These are phyloP conservation scores for Nakaseomyces uthaithaninus DNA, from an alignment of 1,139 yeast species.

Conservation along the genomic window DNA sequence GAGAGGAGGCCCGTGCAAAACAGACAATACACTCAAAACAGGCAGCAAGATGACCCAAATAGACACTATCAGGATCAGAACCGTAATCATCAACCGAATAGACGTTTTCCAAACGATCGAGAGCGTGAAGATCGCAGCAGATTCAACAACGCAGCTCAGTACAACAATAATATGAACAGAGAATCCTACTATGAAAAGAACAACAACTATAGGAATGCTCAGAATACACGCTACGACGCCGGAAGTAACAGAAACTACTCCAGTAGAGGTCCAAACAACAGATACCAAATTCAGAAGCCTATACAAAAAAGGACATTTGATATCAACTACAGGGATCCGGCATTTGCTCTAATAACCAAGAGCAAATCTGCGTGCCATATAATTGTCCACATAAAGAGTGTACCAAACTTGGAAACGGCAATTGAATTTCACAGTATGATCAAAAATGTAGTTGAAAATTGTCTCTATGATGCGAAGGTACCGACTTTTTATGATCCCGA, in stretches of 20 bases:
- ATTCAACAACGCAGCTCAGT: slow-evolving; percentile 1
- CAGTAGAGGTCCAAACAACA: neutral
- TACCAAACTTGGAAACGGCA: neutral
- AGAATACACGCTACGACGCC: neutral
- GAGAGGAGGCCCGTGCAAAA: too few species aligned
- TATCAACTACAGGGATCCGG: slow-evolving; percentile 2
- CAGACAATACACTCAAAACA: slow-evolving; percentile 5
- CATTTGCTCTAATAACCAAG: neutral
- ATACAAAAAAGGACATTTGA: neutral
- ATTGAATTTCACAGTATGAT: neutral
- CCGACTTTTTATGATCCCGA: neutral
- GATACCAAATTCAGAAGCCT: slow-evolving; percentile 2
- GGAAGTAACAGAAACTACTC: neutral
- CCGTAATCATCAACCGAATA: slow-evolving; percentile 10
- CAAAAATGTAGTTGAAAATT: neutral
- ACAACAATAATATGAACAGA: slow-evolving; percentile 5
- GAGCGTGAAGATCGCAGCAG: neutral
- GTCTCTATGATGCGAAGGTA: neutral
- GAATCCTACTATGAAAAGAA: slow-evolving; percentile 1
- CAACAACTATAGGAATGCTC: neutral
- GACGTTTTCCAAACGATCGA: neutral
- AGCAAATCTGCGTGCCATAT: slow-evolving; percentile 4
- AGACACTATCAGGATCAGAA: neutral
- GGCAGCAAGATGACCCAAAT: slow-evolving; percentile 6
- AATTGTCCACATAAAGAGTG: neutral